Conservation (phyloP, 257 asterid genomes). For the Solanum paucissectum region DNA sequence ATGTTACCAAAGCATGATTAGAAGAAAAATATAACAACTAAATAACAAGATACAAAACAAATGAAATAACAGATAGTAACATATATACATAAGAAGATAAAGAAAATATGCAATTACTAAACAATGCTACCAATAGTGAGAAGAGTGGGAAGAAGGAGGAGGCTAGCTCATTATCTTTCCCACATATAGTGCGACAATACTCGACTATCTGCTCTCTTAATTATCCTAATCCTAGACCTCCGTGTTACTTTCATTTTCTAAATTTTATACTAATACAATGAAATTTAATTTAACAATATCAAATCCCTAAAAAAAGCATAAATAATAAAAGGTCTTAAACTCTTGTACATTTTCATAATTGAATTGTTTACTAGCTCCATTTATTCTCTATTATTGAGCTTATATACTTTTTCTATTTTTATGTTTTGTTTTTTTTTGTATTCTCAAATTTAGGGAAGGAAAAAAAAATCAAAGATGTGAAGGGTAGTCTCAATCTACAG, state of each 20-base stretch:
- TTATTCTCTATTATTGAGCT: neutral
- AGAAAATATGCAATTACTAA: neutral
- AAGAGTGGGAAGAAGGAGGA: neutral
- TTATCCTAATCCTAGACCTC: neutral
- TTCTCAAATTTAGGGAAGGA: neutral
- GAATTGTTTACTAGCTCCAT: neutral
- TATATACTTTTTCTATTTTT: neutral
- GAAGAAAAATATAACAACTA: neutral
- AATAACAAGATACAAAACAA: neutral
- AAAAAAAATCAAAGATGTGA: neutral
- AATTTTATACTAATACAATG: neutral
- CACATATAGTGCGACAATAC: neutral
- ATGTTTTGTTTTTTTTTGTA: too few relatives aligned
- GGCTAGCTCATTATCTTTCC: neutral
- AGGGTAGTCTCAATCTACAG: neutral
- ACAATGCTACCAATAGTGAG: neutral
- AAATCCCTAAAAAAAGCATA: neutral
- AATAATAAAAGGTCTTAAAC: neutral
- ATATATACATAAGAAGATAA: neutral
- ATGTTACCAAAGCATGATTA: neutral
- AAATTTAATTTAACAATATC: neutral
- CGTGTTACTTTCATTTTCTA: neutral
- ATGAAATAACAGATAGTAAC: neutral
- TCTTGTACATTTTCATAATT: neutral
- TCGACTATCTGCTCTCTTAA: neutral